Percentiles rank a stretch among this genome's conserved stretches.
Conservation (phyloP, 2,329 filamentous ascomycete genomes). For the Hirsutella minnesotensis region DNA sequence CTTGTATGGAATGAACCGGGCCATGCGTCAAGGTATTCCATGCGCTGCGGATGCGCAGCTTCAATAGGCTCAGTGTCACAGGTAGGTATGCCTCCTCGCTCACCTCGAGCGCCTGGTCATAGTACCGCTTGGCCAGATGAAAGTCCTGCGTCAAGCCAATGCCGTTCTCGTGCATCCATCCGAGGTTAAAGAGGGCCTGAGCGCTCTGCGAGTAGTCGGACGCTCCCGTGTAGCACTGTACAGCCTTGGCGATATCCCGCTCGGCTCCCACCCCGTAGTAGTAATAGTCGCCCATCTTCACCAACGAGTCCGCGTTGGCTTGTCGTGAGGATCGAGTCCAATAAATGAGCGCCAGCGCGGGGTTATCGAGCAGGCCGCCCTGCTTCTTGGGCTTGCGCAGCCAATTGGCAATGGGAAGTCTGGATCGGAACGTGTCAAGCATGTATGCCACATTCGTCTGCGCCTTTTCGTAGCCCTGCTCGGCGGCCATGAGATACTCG, state of each 20-base stretch:
- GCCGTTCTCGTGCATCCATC: conserved; percentile 99
- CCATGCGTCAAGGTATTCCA: conserved; percentile 92
- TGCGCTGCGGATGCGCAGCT: conserved; percentile 72
- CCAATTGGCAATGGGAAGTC: conserved; percentile 24
- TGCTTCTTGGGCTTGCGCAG: conserved; percentile 28
- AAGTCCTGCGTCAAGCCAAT: conserved; percentile 89
- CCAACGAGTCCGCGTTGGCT: conserved; percentile 80
- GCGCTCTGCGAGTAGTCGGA: conserved; percentile 86
- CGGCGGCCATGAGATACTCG: conserved; percentile 74
- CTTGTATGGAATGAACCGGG: conserved; percentile 82
- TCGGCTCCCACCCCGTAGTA: conserved; percentile 66
- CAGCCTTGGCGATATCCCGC: conserved; percentile 70
- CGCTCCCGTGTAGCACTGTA: conserved; percentile 82
- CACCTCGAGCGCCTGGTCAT: conserved; percentile 82
- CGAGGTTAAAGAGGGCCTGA: conserved; percentile 92
- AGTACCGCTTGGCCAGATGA: conserved; percentile 91
- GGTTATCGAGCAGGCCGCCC: conserved; percentile 34
- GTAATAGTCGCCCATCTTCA: conserved; percentile 99
- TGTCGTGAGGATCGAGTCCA: conserved; percentile 94
- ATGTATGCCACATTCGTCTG: conserved; percentile 86
- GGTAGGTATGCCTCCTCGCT: conserved; percentile 91
- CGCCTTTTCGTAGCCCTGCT: conserved; percentile 81
- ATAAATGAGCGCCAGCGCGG: conserved; percentile 66
- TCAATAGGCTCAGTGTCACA: conserved; percentile 77
- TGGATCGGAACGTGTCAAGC: conserved; percentile 60